Conservation (phyloP, 768 basidiomycete genomes). For the Cubamyces sp. region DNA sequence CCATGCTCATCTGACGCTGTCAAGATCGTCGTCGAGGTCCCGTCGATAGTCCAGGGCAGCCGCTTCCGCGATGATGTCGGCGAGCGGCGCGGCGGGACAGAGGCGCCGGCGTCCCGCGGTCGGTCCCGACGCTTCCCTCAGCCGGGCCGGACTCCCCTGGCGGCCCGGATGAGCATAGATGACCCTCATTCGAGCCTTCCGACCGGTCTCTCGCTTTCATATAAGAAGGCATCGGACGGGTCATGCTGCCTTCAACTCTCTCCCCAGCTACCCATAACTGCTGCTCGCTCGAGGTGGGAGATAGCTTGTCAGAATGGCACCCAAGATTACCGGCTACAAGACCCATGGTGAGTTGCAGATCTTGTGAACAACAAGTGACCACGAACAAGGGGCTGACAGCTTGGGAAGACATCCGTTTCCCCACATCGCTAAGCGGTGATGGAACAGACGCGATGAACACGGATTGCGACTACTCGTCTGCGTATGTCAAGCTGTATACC, state of each 20-base stretch:
- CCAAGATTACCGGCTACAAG: constrained; percentile 58
- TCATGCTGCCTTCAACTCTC: background rate
- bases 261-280: background rate
- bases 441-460: constrained; percentile 97
- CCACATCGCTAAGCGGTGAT: constrained; percentile 88
- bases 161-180: constrained; percentile 21
- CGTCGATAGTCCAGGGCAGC: background rate
- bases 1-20: no score
- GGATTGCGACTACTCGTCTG: constrained; percentile 94
- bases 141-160: background rate
- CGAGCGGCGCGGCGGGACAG: background rate
- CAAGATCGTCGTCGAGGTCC: no score
- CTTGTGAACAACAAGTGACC: background rate
- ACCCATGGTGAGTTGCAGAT: constrained; percentile 51
- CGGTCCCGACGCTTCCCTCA: background rate
- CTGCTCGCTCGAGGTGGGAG: background rate
- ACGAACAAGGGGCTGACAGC: background rate
- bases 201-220: background rate
- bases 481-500: constrained; percentile 84
- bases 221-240: constrained; percentile 12
- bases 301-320: constrained; percentile 28
- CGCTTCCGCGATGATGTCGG: background rate
- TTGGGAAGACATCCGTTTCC: constrained; percentile 83
- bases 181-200: constrained; percentile 6
- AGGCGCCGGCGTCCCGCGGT: background rate